Conservation (phyloP, 208 protist species). For the Blechomonas ayalai region DNA sequence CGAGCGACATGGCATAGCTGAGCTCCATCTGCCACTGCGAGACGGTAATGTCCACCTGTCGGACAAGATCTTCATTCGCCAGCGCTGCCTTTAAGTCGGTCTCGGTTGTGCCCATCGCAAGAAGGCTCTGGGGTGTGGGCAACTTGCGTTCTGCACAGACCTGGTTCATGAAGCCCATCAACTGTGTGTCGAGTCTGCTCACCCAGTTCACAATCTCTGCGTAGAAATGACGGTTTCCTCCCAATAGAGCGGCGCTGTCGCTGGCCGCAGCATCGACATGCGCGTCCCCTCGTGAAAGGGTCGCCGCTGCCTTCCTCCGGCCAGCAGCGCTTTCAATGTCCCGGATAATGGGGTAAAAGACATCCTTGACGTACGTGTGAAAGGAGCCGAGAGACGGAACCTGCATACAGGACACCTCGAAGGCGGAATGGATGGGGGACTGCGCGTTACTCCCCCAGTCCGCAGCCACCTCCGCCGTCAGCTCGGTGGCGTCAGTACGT, state of each 20-base stretch:
- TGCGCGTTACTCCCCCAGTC: conserved; percentile 52
- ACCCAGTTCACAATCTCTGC: conserved; percentile 82
- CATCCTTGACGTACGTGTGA: conserved; percentile 62
- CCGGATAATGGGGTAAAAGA: conserved; percentile 73
- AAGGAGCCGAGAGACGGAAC: conserved; percentile 80
- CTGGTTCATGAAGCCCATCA: conserved; percentile 82
- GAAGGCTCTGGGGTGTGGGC: conserved; percentile 68
- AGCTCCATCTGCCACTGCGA: conserved; percentile 89
- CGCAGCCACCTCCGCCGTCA: conserved; percentile 46
- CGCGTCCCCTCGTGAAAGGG: neutral
- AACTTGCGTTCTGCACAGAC: conserved; percentile 86
- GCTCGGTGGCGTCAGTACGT: conserved; percentile 38
- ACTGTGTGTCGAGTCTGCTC: conserved; percentile 80
- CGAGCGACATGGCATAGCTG: conserved; percentile 84
- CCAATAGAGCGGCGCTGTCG: neutral
- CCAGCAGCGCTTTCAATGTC: conserved; percentile 40
- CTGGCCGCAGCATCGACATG: neutral
- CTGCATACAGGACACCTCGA: conserved; percentile 71
- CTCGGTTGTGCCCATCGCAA: conserved; percentile 72
- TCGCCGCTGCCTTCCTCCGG: neutral
- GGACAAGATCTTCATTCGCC: conserved; percentile 80
- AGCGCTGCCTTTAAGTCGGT: conserved; percentile 65
- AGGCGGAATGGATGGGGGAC: conserved; percentile 63
- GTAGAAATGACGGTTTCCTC: conserved; percentile 75
- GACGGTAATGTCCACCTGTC: conserved; percentile 83